phyloP scores from a whole-genome alignment of 2,329 filamentous ascomycete species.

The Paramyrothecium roridum region DNA sequence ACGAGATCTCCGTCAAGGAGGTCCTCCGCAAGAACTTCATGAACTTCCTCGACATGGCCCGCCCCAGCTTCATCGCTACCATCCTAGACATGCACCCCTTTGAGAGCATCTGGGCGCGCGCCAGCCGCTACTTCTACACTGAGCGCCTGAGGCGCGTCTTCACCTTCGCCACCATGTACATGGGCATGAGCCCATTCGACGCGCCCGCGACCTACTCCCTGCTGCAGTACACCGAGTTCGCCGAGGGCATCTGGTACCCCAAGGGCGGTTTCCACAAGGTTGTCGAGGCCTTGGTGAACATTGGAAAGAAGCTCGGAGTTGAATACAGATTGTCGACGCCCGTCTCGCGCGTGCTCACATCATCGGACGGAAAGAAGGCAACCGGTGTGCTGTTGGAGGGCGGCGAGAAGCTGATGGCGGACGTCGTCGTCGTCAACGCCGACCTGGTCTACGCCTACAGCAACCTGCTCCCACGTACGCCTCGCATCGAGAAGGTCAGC shows the following conservation, averaged over 20 bases:
- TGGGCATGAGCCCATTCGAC: conserved; percentile 77
- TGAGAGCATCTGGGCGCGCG: conserved; percentile 65
- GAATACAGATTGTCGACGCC: conserved; percentile 58
- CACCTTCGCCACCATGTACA: conserved; percentile 79
- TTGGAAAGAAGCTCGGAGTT: conserved; percentile 61
- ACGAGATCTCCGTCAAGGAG: conserved; percentile 63
- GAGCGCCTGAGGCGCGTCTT: conserved; percentile 68
- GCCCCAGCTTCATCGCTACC: conserved; percentile 55
- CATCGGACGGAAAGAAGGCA: conserved; percentile 46
- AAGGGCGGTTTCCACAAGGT: conserved; percentile 67
- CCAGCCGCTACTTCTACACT: conserved; percentile 65
- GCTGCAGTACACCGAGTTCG: conserved; percentile 69
- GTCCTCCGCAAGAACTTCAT: conserved; percentile 68
- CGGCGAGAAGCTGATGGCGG: conserved; percentile 57
- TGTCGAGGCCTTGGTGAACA: conserved; percentile 59
- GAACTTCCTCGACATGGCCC: conserved; percentile 52
- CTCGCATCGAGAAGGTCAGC: conserved; percentile 23
- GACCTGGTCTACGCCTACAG: conserved; percentile 74
- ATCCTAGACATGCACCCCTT: conserved; percentile 65
- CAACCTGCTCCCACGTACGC: conserved; percentile 57
- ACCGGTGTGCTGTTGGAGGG: conserved; percentile 57
- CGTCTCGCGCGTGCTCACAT: conserved; percentile 53
- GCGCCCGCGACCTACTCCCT: conserved; percentile 72
- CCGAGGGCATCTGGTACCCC: conserved; percentile 75
- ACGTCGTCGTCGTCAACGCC: conserved; percentile 68